A percentile compares a stretch with the other conserved stretches of the same genome.
These are phyloP conservation scores for Pseudisothecium myosuroides DNA, from an alignment of 225 moss, liverwort and hornwort species.

Conservation along the genomic window DNA sequence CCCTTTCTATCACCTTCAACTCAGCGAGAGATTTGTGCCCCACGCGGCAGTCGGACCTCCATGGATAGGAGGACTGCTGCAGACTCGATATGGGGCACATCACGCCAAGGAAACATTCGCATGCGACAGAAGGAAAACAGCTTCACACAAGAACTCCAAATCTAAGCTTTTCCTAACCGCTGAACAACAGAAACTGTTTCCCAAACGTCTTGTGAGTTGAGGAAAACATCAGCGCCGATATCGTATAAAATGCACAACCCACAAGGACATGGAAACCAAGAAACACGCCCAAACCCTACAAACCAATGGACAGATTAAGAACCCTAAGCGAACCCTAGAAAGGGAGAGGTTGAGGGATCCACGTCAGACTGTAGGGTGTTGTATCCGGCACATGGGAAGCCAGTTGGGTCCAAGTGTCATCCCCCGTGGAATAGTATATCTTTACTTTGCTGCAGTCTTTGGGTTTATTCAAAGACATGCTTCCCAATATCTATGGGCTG, in stretches of 20 bases:
- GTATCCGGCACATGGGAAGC: not conserved
- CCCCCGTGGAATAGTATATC: not conserved
- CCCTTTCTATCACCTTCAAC: conserved; percentile 10
- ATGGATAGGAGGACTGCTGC: conserved; percentile 1
- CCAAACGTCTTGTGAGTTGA: accelerated
- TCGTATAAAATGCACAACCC: accelerated
- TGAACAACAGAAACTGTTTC: accelerated
- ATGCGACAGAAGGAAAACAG: not conserved
- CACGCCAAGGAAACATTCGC: not conserved
- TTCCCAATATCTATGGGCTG: accelerated
- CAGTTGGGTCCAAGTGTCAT: not conserved
- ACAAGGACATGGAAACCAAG: accelerated
- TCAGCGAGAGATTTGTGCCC: not conserved
- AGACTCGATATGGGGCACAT: conserved; percentile 30
- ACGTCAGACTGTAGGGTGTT: not conserved
- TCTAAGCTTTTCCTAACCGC: accelerated
- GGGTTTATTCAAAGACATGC: not conserved
- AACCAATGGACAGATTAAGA: accelerated
- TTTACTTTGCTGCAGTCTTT: not conserved
- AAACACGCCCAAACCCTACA: accelerated
- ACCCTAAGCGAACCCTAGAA: not conserved
- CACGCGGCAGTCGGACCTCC: conserved; percentile 26
- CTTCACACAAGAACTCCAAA: too few relatives aligned
- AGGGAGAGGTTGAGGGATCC: accelerated
- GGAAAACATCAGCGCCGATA: too few relatives aligned